Base-by-base conservation (phyloP, 2,329 filamentous ascomycete species). In the Calonectria honghensis region DNA sequence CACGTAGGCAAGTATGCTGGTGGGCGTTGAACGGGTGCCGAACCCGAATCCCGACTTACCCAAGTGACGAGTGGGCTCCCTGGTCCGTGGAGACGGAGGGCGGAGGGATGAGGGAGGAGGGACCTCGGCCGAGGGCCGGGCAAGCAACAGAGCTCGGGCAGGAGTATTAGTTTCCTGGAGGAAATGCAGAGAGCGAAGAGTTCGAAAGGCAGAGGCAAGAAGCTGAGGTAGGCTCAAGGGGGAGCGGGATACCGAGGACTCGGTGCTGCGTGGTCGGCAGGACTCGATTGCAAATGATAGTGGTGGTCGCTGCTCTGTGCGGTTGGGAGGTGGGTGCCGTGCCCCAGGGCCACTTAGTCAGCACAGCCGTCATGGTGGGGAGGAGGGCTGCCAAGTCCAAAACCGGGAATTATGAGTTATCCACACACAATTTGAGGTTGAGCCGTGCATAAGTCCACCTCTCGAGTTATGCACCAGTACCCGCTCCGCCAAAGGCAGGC, bases 41-140 rank as follows among this genome's bases (percentile, higher is more conserved):
- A 63, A 24, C 68, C 79, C 68, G 73, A 73, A 78, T 59, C 57
- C 75, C 72, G 76, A 78, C 79, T 80, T 79, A 80, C 79, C 77
- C 77, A 79, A 61, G 76, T 80, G 65, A 45, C 37, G 69, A 68
- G 73, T 74, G 77, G 76, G 70, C 72, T 73, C 73, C 73, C 76
- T 76, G 76, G 75, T 74, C 72, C 67, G 57, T 70, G 66, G 75
- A 70, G 52, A 61, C 71, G 66, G 73, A 70, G 61, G 67, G 71
- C 72, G 76, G 67, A 72, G 73, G 72, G 75, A 76, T 51, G 68
- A 57, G 50, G 72, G 76, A 76, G 61, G 69, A 59, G 50, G 52
- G 31, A 73, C 72, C 75, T 79, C 73, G 35, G 72, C 73, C 68
- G 64, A 69, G 41, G 51, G 64, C 45, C 35, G 65, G 68, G 70